Percentiles rank a stretch among this genome's conserved stretches.
These are phyloP conservation scores for Saccharomyces hybrid DNA, from an alignment of 1,139 yeast species.

Conservation along the genomic window DNA sequence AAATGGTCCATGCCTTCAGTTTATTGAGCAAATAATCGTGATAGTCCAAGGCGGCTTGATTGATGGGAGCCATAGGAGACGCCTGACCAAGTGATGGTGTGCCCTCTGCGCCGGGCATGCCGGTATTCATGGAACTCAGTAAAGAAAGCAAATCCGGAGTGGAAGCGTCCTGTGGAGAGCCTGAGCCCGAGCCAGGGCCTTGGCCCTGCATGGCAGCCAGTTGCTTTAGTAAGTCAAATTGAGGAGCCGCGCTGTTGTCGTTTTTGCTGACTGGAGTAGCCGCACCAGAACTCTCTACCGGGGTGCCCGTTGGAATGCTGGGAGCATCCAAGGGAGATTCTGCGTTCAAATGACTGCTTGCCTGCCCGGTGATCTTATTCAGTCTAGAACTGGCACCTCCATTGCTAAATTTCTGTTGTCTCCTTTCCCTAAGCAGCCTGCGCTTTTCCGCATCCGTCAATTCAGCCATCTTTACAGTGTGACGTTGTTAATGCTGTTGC, in stretches of 20 bases:
- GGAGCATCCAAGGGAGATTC: slow-evolving; percentile 30
- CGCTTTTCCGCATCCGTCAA: slow-evolving; percentile 57
- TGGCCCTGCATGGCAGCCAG: slow-evolving; percentile 17
- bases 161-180: slow-evolving; percentile 7
- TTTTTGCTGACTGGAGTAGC: slow-evolving; percentile 1
- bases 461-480: slow-evolving; percentile 22
- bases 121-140: slow-evolving; percentile 20
- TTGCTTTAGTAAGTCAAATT: slow-evolving; percentile 21
- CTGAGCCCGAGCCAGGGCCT: slow-evolving; percentile 1
- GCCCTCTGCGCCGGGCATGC: slow-evolving; percentile 7
- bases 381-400: slow-evolving; percentile 52
- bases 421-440: slow-evolving; percentile 53
- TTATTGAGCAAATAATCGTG: slow-evolving; percentile 26
- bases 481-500: not conserved
- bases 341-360: slow-evolving; percentile 32
- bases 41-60: slow-evolving; percentile 23
- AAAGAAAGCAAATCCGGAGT: slow-evolving; percentile 28
- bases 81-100: slow-evolving; percentile 1
- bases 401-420: slow-evolving; percentile 59
- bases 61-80: slow-evolving; percentile 15
- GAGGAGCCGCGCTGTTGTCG: slow-evolving; percentile 10
- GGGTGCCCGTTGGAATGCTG: slow-evolving; percentile 3
- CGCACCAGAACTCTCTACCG: not conserved
- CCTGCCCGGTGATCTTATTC: slow-evolving; percentile 42
- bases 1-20: slow-evolving; percentile 27